Evolutionary conservation across 83 land plant species (phyloP), one percentile per base, ranked within the genome.

Genomic region (Thuja plicata): DNA sequence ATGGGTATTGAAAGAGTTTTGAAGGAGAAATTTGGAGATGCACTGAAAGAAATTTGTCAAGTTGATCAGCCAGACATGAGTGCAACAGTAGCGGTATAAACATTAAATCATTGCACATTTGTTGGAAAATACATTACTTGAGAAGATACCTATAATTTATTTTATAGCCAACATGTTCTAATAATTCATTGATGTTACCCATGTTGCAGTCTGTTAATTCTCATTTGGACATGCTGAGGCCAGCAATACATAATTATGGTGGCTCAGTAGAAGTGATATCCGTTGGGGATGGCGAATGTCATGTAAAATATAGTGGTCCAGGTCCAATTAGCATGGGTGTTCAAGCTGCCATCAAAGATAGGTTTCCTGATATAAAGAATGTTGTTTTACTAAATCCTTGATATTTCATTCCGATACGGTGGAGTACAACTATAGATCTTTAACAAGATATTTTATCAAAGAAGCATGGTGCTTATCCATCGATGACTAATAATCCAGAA

Each of bases 1-100:
- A 94, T 98, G 99, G 99, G 99, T 43, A 96, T 98, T 85, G 99
- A 98, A 87, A 91, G 96, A 60, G 98, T 96, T 21, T 80, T 98
- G 32, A 97, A 92, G 92, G 99, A 98, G 84, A 98, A 98, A 88
- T 97, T 98, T 93, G 98, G 98, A 55, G 94, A 97, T 52, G 92
- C 94, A 32, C 66, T 98, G 85, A 97, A 94, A 93, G 99, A 97
- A 77, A 96, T 98, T 15, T 88, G 91, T 79, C 98, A 98, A 90
- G 96, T 97, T 80, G 98, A 97, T 89, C 95, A 95, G 87, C 92
- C 87, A 77, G 88, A 87, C 71, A 76, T 84, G 54, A 92, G 91
- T 79, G 94, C 95, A 7, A 97, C 96, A 41, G 94, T 93, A 80
- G 95, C 88, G 93, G 99, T 97, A 91, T 12, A 16, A 48, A 84